Evolutionary conservation across 2,329 filamentous ascomycete genomes (phyloP), one percentile per base, ranked within the genome.

Genomic region (Monosporascus sp.): DNA sequence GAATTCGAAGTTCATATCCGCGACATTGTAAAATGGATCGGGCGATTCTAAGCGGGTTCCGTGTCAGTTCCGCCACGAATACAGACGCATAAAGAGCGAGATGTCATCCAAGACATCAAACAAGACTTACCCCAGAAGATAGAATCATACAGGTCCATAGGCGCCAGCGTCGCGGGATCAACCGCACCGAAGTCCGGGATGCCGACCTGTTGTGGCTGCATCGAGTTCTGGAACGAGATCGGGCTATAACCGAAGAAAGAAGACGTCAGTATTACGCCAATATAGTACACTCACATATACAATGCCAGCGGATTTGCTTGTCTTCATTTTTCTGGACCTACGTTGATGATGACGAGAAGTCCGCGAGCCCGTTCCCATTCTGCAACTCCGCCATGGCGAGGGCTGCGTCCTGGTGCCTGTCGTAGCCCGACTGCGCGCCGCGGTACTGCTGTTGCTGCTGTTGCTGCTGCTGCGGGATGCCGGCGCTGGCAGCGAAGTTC

Each of bases 121-220:
- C 46, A 56, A 35, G 31, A 73, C 80, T 66, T 69, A 85, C 82
- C 83, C 77, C 82, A 85, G 71, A 85, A 86, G 46, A 87, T 87
- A 4, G 82, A 85, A 61, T 86, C 82, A 63, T 85, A 87, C 1
- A 87, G 70, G 55, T 87, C 84, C 81, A 87, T 83, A 1, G 84
- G 84, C 38, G 83, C 84, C 75, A 86, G 80, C 37, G 81, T 72
- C 3, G 78, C 73, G 17, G 80, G 79, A 55, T 85, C 83, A 11
- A 81, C 69, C 37, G 72, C 67, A 48, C 71, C 67, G 49, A 83
- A 68, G 46, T 76, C 77, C 7, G 78, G 68, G 37, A 82, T 64
- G 48, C 64, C 59, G 14, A 64, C 26, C 27, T 50, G 56, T 19
- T 58, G 43, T 16, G 22, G 61, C 48, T 68, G 71, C 54, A 79